Conservation (phyloP, 257 asterid genomes). For the Lycium barbarum region DNA sequence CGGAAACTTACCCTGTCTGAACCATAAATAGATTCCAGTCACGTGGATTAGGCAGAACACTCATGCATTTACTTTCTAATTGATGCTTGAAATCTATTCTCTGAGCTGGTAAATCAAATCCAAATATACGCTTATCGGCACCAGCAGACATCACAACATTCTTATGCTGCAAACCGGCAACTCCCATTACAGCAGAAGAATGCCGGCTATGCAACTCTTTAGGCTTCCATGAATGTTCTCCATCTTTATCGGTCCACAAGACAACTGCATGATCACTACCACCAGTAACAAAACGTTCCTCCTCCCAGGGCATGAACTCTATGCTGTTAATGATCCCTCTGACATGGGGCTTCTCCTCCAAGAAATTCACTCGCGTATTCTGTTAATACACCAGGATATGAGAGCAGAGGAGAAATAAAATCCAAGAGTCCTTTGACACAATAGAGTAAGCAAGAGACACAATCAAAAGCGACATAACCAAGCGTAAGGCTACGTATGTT, state of each 20-base stretch:
- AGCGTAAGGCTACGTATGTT: background rate
- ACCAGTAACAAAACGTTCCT: constrained; percentile 74
- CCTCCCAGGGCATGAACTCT: constrained; percentile 88
- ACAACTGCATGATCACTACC: constrained; percentile 93
- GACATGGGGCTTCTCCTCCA: constrained; percentile 75
- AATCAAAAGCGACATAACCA: background rate
- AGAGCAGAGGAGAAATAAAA: constrained; percentile 17
- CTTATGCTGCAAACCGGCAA: constrained; percentile 87
- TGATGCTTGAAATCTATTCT: constrained; percentile 72
- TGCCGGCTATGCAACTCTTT: constrained; percentile 67
- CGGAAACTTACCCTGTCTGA: constrained; percentile 74
- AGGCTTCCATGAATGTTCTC: constrained; percentile 71
- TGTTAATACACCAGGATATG: constrained; percentile 38
- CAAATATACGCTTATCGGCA: constrained; percentile 77
- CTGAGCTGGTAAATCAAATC: constrained; percentile 62
- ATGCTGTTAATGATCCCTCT: constrained; percentile 90
- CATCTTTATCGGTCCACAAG: constrained; percentile 76
- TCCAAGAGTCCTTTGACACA: background rate
- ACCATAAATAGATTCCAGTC: constrained; percentile 97
- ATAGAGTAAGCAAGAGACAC: background rate
- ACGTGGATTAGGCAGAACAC: constrained; percentile 85
- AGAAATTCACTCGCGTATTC: constrained; percentile 61
- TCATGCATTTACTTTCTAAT: constrained; percentile 90
- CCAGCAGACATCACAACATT: constrained; percentile 82
- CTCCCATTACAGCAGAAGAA: constrained; percentile 93